phyloP scores from a whole-genome alignment of 176 grass and related monocot species.

The Eragrostis nindensis region DNA sequence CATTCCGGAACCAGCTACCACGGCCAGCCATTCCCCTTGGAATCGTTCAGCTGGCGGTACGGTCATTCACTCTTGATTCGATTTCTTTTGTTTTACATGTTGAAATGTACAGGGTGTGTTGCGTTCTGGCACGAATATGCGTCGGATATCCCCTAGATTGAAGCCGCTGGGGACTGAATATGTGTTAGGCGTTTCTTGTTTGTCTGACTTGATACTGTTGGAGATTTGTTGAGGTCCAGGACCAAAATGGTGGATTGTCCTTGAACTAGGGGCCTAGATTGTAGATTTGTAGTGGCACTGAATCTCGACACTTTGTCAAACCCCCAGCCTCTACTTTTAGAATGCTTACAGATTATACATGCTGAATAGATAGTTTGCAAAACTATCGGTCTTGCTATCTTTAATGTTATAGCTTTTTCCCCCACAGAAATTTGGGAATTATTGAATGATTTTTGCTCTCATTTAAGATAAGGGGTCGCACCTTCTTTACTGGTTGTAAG shows the following conservation, averaged over 20 bases:
- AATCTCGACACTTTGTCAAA: no score
- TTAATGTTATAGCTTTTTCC: no score
- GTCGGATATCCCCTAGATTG: background rate
- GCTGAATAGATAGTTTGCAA: background rate
- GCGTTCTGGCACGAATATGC: background rate
- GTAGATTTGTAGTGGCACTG: background rate
- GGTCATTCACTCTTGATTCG: background rate
- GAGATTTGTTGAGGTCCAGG: background rate
- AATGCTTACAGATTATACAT: background rate
- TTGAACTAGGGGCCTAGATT: background rate
- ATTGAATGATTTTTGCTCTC: no score
- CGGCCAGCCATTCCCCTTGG: background rate
- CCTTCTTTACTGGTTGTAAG: no score
- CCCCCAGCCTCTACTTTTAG: background rate
- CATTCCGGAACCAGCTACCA: background rate
- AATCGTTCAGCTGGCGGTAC: conserved; percentile 6
- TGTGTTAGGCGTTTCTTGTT: background rate
- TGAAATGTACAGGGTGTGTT: background rate
- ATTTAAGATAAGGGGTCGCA: no score
- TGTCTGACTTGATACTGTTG: no score
- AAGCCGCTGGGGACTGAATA: no score
- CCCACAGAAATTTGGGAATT: no score
- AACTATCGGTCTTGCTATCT: background rate
- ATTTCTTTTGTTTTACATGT: background rate
- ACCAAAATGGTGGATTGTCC: no score